These are phyloP conservation scores for Scenedesmus sp. DNA, from an alignment of 163 green algal species.

Conservation along the genomic window DNA sequence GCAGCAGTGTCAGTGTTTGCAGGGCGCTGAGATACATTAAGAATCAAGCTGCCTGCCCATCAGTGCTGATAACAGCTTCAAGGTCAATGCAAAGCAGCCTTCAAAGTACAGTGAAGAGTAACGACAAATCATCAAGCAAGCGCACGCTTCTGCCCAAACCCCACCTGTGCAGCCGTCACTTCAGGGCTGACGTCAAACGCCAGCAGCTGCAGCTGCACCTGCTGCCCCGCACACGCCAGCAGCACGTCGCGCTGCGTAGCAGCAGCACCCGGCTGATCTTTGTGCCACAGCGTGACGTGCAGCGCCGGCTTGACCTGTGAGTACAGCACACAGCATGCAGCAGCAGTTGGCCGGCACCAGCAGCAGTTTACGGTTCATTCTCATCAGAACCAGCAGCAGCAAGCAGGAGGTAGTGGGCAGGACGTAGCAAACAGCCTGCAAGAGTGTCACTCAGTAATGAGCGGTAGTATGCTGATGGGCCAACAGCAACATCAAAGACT, in stretches of 20 bases:
- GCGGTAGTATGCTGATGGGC: not conserved
- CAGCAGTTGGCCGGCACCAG: not conserved
- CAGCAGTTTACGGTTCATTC: not conserved
- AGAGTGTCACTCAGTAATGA: not conserved
- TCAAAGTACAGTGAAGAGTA: not conserved
- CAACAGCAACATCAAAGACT: not conserved
- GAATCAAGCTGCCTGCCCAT: no score
- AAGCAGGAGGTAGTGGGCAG: no score
- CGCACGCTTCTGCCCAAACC: no score
- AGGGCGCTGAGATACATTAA: no score
- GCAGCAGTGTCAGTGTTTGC: no score
- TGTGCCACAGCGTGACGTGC: slow-evolving; percentile 67
- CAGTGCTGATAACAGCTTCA: no score
- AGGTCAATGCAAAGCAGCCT: no score
- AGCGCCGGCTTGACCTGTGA: slow-evolving; percentile 20
- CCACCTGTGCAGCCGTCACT: slow-evolving; percentile 55
- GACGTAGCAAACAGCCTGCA: not conserved
- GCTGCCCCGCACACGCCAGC: slow-evolving; percentile 43
- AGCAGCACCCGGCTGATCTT: slow-evolving; percentile 24
- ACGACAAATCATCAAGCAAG: not conserved
- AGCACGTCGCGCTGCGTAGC: slow-evolving; percentile 37
- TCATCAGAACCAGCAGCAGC: no score
- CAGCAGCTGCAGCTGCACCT: slow-evolving; percentile 56
- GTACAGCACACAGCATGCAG: not conserved
- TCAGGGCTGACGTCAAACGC: slow-evolving; percentile 52